Evolutionary conservation across 1,284 basidiomycete genomes (phyloP).

Genomic region (Ustilago loliicola): DNA sequence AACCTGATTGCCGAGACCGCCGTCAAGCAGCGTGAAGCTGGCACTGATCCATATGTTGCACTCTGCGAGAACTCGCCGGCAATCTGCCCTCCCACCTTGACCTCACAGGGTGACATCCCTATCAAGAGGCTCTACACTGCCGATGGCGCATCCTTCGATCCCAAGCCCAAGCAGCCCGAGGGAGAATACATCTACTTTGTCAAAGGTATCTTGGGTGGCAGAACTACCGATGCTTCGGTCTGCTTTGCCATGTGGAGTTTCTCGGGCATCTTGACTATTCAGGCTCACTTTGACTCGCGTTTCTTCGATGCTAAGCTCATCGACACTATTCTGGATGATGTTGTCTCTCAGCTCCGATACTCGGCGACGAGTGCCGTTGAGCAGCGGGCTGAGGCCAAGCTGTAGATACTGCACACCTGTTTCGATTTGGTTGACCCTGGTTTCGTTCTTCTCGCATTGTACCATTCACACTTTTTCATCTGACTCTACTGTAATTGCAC

Average conservation of each 20-base stretch:
- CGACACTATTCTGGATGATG: constrained; percentile 30
- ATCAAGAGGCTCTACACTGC: constrained; percentile 29
- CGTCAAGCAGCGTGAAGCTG: constrained; percentile 16
- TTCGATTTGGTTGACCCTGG: not conserved
- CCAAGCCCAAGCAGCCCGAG: constrained; percentile 11
- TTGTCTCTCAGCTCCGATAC: constrained; percentile 15
- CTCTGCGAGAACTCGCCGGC: constrained; percentile 32
- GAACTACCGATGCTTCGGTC: constrained; percentile 35
- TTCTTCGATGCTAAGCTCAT: constrained; percentile 38
- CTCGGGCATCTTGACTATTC: constrained; percentile 19
- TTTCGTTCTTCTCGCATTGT: not conserved
- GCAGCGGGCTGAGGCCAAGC: constrained; percentile 23
- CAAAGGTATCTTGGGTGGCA: constrained; percentile 10
- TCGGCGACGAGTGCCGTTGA: constrained; percentile 10
- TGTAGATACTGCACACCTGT: constrained; percentile 10
- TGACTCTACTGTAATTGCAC: not conserved
- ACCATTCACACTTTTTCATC: not conserved
- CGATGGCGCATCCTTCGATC: constrained; percentile 18
- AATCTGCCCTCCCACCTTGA: constrained; percentile 32
- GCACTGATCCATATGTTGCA: constrained; percentile 21
- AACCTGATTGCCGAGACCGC: constrained; percentile 17
- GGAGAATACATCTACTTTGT: constrained; percentile 17
- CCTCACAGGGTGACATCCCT: constrained; percentile 28
- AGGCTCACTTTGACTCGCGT: constrained; percentile 35
- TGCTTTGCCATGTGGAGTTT: constrained; percentile 33